Percentiles rank a stretch among this genome's conserved stretches.
Conservation (phyloP, 352 stramenopile species). For the Phytophthora vignae region DNA sequence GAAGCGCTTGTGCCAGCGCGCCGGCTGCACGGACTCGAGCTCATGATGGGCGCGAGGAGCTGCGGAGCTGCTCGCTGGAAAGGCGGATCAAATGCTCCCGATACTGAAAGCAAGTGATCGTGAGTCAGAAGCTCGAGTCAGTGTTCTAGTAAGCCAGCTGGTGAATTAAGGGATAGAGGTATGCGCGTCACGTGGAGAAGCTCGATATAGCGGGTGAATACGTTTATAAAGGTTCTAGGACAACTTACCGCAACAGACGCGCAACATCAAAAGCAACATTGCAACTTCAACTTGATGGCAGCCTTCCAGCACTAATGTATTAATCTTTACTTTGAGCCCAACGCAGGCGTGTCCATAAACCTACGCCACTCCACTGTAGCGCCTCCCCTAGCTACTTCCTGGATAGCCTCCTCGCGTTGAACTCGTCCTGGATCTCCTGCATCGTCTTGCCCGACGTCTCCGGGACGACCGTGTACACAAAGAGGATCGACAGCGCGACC, state of each 20-base stretch:
- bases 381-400: background rate
- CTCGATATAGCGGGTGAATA: background rate
- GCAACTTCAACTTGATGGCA: constrained; percentile 12
- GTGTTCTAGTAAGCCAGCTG: constrained; percentile 13
- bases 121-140: constrained; percentile 21
- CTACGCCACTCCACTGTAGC: too few relatives aligned
- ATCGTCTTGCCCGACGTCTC: background rate
- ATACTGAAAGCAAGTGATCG: constrained; percentile 26
- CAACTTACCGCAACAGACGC: background rate
- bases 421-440: constrained; percentile 1
- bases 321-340: too few relatives aligned
- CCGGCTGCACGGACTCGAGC: constrained; percentile 3
- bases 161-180: constrained; percentile 6
- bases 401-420: background rate
- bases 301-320: constrained; percentile 29
- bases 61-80: constrained; percentile 20
- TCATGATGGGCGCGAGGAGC: constrained; percentile 26
- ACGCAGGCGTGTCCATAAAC: too few relatives aligned
- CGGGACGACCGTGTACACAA: background rate
- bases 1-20: constrained; percentile 8
- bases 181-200: background rate
- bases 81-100: constrained; percentile 33
- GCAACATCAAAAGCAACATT: constrained; percentile 13
- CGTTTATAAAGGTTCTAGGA: background rate
- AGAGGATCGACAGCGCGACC: background rate